Evolutionary conservation across 2,329 filamentous ascomycete genomes (phyloP).

Genomic region (Penicillium rolfsii): DNA sequence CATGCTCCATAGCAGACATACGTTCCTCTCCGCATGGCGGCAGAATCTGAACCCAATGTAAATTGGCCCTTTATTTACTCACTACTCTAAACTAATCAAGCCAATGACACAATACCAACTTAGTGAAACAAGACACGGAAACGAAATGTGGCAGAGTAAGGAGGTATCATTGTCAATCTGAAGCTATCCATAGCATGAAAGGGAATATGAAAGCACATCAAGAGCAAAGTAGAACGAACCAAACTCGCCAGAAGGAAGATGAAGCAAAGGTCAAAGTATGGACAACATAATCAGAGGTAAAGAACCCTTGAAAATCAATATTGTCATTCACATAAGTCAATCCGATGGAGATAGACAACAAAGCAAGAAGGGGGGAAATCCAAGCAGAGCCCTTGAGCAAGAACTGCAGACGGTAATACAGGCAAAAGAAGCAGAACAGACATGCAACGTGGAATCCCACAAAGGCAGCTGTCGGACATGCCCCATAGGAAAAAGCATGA

Average conservation of each 20-base stretch:
- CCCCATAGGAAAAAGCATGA: background rate
- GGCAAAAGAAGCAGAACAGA: constrained; percentile 4
- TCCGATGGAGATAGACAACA: constrained; percentile 4
- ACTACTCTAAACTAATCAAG: background rate
- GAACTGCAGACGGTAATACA: constrained; percentile 17
- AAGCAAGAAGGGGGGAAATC: constrained; percentile 9
- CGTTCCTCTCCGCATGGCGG: background rate
- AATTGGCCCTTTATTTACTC: too few species aligned
- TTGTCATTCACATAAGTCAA: background rate
- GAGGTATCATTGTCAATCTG: constrained; percentile 22
- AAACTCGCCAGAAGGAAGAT: constrained; percentile 9
- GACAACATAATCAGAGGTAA: constrained; percentile 17
- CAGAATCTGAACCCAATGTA: background rate
- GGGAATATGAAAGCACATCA: background rate
- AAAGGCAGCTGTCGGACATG: constrained; percentile 1
- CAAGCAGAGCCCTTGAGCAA: background rate
- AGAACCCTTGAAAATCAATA: background rate
- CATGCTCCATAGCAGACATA: background rate
- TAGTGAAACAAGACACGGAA: background rate
- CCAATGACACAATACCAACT: background rate
- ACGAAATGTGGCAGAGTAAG: constrained; percentile 3
- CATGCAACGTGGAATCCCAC: background rate
- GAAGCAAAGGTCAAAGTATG: constrained; percentile 17
- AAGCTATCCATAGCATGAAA: constrained; percentile 11
- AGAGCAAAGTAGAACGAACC: background rate